These are phyloP conservation scores for Phytopythium ostracodes DNA, from an alignment of 352 stramenopile species.

Conservation along the genomic window DNA sequence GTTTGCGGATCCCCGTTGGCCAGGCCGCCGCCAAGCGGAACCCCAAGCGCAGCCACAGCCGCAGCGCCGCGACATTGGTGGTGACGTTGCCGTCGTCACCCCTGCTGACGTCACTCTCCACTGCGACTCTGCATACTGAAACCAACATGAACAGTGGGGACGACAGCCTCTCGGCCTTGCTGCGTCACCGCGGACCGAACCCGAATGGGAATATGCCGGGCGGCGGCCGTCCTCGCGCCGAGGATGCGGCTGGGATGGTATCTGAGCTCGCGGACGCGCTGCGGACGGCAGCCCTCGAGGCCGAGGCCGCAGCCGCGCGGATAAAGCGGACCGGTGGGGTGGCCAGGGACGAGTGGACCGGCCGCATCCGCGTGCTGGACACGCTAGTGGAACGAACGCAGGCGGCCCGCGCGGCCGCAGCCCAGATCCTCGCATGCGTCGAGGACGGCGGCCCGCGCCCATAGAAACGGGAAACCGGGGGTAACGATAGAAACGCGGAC, in stretches of 20 bases:
- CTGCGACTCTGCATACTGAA: background rate
- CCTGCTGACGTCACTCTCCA: background rate
- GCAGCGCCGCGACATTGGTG: slow-evolving; percentile 10
- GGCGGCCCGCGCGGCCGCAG: slow-evolving; percentile 12
- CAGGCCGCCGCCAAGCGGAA: slow-evolving; percentile 3
- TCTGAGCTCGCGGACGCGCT: slow-evolving; percentile 11
- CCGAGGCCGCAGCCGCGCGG: background rate
- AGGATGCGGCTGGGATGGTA: background rate
- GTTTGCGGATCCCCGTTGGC: no score
- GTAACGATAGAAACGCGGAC: no score
- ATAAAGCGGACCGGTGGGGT: slow-evolving; percentile 7
- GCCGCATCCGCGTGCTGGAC: slow-evolving; percentile 13
- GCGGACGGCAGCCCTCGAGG: slow-evolving; percentile 2
- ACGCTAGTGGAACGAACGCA: slow-evolving; percentile 11
- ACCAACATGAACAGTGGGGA: background rate
- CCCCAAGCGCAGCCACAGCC: background rate
- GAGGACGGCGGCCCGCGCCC: background rate
- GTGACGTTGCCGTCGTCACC: background rate
- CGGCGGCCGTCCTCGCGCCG: no score
- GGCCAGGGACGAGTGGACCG: slow-evolving; percentile 13
- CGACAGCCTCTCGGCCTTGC: slow-evolving; percentile 20
- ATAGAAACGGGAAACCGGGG: no score
- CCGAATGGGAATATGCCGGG: background rate
- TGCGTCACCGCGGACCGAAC: slow-evolving; percentile 10
- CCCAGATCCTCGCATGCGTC: slow-evolving; percentile 14